phyloP scores from a whole-genome alignment of 2,329 filamentous ascomycete genomes.

The Botrytis elliptica region DNA sequence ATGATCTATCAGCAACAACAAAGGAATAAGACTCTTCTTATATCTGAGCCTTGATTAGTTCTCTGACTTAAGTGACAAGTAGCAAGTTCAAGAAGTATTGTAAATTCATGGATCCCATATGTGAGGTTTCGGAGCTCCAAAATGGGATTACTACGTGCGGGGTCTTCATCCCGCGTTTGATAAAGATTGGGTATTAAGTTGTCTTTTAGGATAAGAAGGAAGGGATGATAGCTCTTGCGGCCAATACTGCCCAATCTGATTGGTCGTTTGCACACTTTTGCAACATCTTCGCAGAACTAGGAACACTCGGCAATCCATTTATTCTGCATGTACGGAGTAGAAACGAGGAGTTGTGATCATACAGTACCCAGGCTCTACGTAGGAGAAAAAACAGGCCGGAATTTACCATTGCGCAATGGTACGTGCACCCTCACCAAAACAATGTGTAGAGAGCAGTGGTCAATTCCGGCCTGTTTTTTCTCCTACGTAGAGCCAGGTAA shows the following conservation, averaged over 20 bases:
- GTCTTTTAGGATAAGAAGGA: slow-evolving; percentile 3
- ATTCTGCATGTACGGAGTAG: not conserved
- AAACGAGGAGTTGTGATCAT: not conserved
- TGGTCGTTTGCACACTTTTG: not conserved
- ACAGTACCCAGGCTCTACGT: too few relatives aligned
- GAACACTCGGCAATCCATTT: not conserved
- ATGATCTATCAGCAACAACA: not conserved
- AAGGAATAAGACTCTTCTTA: not conserved
- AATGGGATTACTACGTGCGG: slow-evolving; percentile 11
- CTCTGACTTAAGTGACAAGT: not conserved
- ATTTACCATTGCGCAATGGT: too few relatives aligned
- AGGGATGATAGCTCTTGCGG: not conserved
- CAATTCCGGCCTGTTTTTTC: too few relatives aligned
- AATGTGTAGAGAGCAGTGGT: too few relatives aligned
- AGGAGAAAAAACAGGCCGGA: too few relatives aligned
- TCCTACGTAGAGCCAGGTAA: too few relatives aligned
- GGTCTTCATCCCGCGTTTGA: slow-evolving; percentile 15
- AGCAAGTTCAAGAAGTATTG: not conserved
- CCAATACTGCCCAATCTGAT: not conserved
- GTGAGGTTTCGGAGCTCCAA: slow-evolving; percentile 15
- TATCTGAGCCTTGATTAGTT: not conserved
- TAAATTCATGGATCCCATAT: not conserved
- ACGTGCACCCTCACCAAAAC: too few relatives aligned
- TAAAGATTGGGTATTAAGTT: not conserved
- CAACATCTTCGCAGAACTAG: not conserved